phyloP scores from a whole-genome alignment of 306 rosid species.

The Echinosophora koreensis region DNA sequence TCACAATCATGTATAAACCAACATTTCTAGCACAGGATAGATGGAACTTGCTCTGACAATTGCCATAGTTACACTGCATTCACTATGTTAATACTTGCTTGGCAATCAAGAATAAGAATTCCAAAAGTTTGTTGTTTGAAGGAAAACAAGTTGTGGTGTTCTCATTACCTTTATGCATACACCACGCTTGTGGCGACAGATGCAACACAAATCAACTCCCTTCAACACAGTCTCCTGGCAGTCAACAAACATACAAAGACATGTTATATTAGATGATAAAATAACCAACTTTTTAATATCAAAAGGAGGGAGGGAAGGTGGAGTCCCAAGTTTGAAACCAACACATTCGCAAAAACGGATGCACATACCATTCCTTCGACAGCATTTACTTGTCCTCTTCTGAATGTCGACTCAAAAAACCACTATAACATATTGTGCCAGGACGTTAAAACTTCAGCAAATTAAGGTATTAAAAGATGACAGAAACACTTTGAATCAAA shows the following conservation, averaged over 20 bases:
- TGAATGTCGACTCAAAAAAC: slow-evolving; percentile 84
- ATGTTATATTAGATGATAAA: slow-evolving; percentile 2
- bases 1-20: slow-evolving; percentile 77
- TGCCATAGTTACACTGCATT: slow-evolving; percentile 92
- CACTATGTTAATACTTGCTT: slow-evolving; percentile 37
- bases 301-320: neutral
- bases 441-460: slow-evolving; percentile 20
- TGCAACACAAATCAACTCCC: slow-evolving; percentile 72
- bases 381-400: slow-evolving; percentile 81
- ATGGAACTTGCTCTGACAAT: slow-evolving; percentile 87
- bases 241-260: slow-evolving; percentile 37
- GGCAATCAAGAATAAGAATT: slow-evolving; percentile 30
- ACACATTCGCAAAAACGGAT: neutral
- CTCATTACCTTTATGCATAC: slow-evolving; percentile 81
- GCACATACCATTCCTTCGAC: slow-evolving; percentile 91
- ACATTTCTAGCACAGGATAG: slow-evolving; percentile 92
- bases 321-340: slow-evolving; percentile 13
- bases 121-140: slow-evolving; percentile 17
- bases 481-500: slow-evolving; percentile 20
- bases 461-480: slow-evolving; percentile 14
- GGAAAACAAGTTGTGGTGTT: slow-evolving; percentile 21
- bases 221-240: slow-evolving; percentile 69
- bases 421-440: slow-evolving; percentile 62
- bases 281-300: neutral
- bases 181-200: slow-evolving; percentile 80